phyloP scores from a whole-genome alignment of 345 rosid genomes.

The Trapa bicornis region DNA sequence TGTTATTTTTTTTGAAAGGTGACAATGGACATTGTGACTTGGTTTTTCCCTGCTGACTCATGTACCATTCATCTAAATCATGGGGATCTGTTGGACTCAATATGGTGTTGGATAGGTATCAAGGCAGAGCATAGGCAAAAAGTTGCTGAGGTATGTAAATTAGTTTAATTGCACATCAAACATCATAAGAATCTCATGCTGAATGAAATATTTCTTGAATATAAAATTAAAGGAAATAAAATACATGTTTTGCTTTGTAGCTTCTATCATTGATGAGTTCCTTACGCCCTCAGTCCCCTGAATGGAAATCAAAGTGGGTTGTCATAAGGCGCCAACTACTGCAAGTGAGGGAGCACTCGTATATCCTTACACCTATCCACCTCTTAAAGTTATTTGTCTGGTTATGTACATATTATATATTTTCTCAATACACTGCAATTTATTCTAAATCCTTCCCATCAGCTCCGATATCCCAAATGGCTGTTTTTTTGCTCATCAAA shows the following conservation, averaged over 20 bases:
- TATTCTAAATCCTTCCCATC: neutral
- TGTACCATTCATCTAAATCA: constrained; percentile 90
- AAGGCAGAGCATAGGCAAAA: constrained; percentile 67
- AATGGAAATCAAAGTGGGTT: constrained; percentile 74
- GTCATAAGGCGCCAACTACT: constrained; percentile 86
- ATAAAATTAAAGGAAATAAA: too few relatives aligned
- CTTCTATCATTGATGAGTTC: constrained; percentile 87
- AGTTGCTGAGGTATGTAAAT: constrained; percentile 73
- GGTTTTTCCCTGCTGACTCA: constrained; percentile 45
- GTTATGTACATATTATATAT: too few relatives aligned
- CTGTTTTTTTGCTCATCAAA: too few relatives aligned
- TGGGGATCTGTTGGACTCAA: constrained; percentile 75
- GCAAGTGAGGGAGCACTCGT: constrained; percentile 46
- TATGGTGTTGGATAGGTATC: constrained; percentile 95
- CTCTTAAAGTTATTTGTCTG: neutral
- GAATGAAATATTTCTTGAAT: constrained; percentile 8
- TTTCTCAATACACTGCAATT: too few relatives aligned
- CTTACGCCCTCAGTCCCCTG: constrained; percentile 85
- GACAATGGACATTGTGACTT: constrained; percentile 50
- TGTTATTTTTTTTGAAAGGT: constrained; percentile 34
- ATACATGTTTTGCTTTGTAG: constrained; percentile 28
- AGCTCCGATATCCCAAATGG: too few relatives aligned
- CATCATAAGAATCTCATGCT: constrained; percentile 11
- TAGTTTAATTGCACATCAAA: constrained; percentile 4
- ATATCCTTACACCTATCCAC: neutral